These are phyloP conservation scores for Hericium rajendrae DNA, from an alignment of 768 basidiomycete genomes.

Conservation along the genomic window DNA sequence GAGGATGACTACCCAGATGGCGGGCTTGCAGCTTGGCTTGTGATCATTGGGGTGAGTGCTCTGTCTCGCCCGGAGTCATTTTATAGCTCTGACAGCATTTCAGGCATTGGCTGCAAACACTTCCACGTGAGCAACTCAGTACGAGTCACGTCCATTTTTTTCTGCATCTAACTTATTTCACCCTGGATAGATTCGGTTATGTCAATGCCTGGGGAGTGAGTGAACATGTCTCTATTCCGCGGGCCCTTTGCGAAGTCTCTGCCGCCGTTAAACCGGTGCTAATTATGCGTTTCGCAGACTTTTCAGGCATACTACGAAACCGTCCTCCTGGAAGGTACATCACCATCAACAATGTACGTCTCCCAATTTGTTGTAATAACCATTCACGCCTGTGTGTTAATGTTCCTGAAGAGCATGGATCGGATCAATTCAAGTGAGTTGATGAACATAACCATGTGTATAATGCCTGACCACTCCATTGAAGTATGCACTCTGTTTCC, in stretches of 20 bases:
- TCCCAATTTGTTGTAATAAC: background rate
- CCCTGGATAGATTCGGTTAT: conserved; percentile 43
- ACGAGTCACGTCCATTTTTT: background rate
- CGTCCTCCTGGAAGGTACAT: conserved; percentile 35
- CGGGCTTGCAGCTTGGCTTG: conserved; percentile 34
- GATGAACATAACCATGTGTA: background rate
- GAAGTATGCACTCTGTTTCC: conserved; percentile 53
- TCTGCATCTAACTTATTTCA: background rate
- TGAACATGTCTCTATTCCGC: background rate
- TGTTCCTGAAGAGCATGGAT: conserved; percentile 56
- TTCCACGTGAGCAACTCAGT: conserved; percentile 27
- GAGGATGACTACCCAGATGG: conserved; percentile 31
- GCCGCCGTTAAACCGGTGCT: no score
- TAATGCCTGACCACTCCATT: background rate
- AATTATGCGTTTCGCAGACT: conserved; percentile 28
- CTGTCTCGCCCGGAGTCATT: background rate
- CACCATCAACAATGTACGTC: conserved; percentile 52
- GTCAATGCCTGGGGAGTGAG: conserved; percentile 70
- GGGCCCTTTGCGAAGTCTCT: background rate
- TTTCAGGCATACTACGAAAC: conserved; percentile 69
- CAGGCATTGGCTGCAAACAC: conserved; percentile 28
- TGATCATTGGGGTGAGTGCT: conserved; percentile 28
- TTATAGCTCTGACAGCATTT: background rate
- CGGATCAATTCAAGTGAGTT: conserved; percentile 56
- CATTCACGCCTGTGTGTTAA: background rate